phyloP scores from a whole-genome alignment of 2,329 filamentous ascomycete species.

The Paracamarosporium sp. region DNA sequence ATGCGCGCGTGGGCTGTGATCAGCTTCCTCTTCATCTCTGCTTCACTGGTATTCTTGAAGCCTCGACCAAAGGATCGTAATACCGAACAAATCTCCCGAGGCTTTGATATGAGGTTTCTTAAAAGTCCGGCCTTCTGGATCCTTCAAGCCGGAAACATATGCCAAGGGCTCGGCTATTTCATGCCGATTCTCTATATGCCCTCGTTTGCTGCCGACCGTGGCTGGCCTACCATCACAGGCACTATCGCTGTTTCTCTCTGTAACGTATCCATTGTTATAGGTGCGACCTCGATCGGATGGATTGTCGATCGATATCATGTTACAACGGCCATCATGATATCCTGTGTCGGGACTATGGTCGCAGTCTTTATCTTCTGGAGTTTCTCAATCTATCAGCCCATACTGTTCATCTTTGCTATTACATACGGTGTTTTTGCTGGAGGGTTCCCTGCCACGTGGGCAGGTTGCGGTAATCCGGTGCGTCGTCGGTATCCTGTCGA shows the following conservation, averaged over 20 bases:
- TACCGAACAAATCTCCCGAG: not conserved
- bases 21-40: not conserved
- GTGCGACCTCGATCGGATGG: constrained; percentile 35
- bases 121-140: constrained; percentile 35
- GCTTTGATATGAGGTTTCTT: constrained; percentile 40
- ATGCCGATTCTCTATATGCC: constrained; percentile 41
- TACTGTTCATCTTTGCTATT: constrained; percentile 35
- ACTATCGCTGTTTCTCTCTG: constrained; percentile 37
- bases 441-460: constrained; percentile 23
- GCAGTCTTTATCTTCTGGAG: constrained; percentile 52
- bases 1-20: constrained; percentile 3
- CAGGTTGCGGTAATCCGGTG: constrained; percentile 14
- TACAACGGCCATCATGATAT: constrained; percentile 47
- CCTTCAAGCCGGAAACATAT: constrained; percentile 40
- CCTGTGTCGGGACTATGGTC: constrained; percentile 43
- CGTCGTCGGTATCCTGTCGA: constrained; percentile 36
- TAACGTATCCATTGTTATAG: constrained; percentile 35
- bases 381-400: constrained; percentile 26
- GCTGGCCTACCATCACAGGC: constrained; percentile 35
- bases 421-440: constrained; percentile 40
- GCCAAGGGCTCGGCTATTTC: constrained; percentile 44
- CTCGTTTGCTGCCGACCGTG: constrained; percentile 2
- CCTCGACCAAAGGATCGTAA: not conserved
- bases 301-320: constrained; percentile 48
- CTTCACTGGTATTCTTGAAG: not conserved